Conservation (phyloP, 305 asterid genomes). For the Fraxinus platypoda region DNA sequence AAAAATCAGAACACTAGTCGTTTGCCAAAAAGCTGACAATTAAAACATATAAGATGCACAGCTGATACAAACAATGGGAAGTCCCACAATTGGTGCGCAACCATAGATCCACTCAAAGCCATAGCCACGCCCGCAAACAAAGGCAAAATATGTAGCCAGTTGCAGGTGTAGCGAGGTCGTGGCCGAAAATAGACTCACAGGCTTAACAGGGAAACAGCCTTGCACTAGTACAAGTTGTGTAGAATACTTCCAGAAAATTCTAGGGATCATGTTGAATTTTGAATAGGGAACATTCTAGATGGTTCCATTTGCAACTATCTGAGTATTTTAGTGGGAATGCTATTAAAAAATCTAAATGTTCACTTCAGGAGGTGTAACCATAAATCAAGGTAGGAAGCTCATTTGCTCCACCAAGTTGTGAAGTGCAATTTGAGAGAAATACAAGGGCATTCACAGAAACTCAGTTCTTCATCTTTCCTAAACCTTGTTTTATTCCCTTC, state of each 20-base stretch:
- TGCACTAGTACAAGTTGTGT: not conserved
- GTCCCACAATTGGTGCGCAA: not conserved
- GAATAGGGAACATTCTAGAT: not conserved
- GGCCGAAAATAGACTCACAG: not conserved
- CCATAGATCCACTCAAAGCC: not conserved
- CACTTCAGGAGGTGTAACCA: not conserved
- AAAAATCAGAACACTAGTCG: slow-evolving; percentile 5
- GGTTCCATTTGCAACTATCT: not conserved
- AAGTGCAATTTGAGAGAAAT: not conserved
- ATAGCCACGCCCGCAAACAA: not conserved
- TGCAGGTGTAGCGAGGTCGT: not conserved
- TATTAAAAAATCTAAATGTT: not conserved
- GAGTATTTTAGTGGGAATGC: not conserved
- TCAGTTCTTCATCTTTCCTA: not conserved
- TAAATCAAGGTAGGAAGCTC: not conserved
- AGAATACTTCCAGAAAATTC: not conserved
- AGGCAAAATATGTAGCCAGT: not conserved
- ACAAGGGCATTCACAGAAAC: not conserved
- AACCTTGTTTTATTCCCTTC: not conserved
- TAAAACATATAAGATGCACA: not conserved
- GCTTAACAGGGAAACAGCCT: not conserved
- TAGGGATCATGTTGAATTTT: not conserved
- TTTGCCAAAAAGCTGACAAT: slow-evolving; percentile 5
- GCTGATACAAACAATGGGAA: not conserved
- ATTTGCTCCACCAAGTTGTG: not conserved